phyloP scores from a whole-genome alignment of 2,329 filamentous ascomycete species.

The Penicillium sp. region DNA sequence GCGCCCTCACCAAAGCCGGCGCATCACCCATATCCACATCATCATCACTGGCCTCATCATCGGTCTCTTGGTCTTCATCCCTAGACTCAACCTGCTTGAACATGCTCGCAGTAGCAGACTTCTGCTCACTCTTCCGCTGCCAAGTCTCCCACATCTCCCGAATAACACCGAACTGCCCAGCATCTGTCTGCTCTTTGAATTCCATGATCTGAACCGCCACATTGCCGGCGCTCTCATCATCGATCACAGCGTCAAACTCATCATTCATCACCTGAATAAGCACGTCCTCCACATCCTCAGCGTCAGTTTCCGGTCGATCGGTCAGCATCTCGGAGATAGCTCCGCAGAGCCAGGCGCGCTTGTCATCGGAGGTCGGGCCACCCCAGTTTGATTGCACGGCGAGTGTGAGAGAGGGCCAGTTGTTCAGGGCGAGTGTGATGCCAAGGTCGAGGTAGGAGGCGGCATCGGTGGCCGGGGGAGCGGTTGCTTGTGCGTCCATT shows the following conservation, averaged over 20 bases:
- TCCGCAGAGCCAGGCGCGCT: slow-evolving; percentile 95
- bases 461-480: slow-evolving; percentile 47
- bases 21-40: slow-evolving; percentile 70
- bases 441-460: slow-evolving; percentile 78
- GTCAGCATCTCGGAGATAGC: slow-evolving; percentile 78
- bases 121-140: slow-evolving; percentile 40
- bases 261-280: slow-evolving; percentile 90
- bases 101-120: slow-evolving; percentile 33
- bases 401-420: slow-evolving; percentile 85
- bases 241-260: slow-evolving; percentile 90
- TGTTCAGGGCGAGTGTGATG: slow-evolving; percentile 79
- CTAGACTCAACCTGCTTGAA: slow-evolving; percentile 40
- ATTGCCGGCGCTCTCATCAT: slow-evolving; percentile 79
- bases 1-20: slow-evolving; percentile 57
- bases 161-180: slow-evolving; percentile 67
- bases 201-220: slow-evolving; percentile 73
- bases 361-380: slow-evolving; percentile 77
- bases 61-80: slow-evolving; percentile 59
- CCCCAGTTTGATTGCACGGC: slow-evolving; percentile 88
- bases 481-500: slow-evolving; percentile 23
- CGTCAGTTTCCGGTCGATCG: slow-evolving; percentile 63
- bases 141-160: slow-evolving; percentile 57
- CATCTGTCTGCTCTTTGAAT: slow-evolving; percentile 63
- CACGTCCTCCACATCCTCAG: slow-evolving; percentile 78
- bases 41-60: slow-evolving; percentile 58